Conservation (phyloP, 2,329 filamentous ascomycete genomes). For the Verticillium albo-atrum region DNA sequence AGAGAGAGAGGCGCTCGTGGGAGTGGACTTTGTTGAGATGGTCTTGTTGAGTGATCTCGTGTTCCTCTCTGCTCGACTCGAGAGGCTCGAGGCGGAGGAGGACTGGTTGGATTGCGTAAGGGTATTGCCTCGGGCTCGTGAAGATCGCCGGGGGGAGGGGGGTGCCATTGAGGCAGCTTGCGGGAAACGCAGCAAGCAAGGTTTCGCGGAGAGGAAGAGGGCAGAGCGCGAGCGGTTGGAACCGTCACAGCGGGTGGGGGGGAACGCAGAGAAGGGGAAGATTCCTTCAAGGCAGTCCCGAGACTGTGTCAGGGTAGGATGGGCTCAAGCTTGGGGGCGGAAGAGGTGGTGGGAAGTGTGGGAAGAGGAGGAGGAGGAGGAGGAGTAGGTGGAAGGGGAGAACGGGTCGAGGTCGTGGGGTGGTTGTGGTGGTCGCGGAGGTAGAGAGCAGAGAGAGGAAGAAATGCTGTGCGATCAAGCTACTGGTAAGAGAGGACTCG, state of each 20-base stretch:
- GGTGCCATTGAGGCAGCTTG: constrained; percentile 48
- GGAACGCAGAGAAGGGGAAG: constrained; percentile 24
- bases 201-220: not conserved
- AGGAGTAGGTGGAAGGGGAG: constrained; percentile 10
- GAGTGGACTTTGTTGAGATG: constrained; percentile 72
- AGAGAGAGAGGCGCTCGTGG: constrained; percentile 62
- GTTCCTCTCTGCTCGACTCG: constrained; percentile 69
- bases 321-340: constrained; percentile 16
- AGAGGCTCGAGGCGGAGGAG: constrained; percentile 73
- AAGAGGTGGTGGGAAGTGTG: constrained; percentile 23
- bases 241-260: constrained; percentile 9
- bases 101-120: constrained; percentile 74
- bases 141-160: constrained; percentile 77
- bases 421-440: constrained; percentile 7
- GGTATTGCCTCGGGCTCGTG: constrained; percentile 76
- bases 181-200: not conserved
- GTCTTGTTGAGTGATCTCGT: constrained; percentile 70
- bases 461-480: constrained; percentile 13
- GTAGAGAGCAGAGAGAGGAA: constrained; percentile 6
- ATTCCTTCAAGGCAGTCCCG: constrained; percentile 4
- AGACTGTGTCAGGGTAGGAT: not conserved
- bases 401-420: constrained; percentile 11
- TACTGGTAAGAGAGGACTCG: constrained; percentile 12
- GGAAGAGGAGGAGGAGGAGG: constrained; percentile 13
- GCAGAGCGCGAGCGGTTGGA: constrained; percentile 1